Base-by-base conservation (phyloP, 345 rosid genomes). In the Citrus reticulata region DNA sequence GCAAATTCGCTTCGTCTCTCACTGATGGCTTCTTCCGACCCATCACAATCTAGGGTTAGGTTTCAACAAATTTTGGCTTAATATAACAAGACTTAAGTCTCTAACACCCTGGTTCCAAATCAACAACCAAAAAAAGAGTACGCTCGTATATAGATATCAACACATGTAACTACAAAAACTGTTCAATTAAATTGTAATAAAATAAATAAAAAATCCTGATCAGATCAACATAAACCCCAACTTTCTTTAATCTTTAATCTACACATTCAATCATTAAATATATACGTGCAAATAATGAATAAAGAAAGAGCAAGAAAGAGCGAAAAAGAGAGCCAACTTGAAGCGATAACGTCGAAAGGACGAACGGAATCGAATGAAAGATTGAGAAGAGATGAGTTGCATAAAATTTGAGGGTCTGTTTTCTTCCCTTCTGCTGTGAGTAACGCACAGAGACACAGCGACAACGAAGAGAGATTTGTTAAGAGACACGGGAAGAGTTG, bases 21-120 rank as follows among this genome's bases (percentile, higher is more conserved):
- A 82, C 82, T 37, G 84, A 82, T 20, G 92, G 83, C 90, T 90
- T 93, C 92, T 92, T 93, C 74, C 88, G 80, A 66, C 95, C 98
- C 98, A 92, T 92, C 55, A 55, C 67, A 16, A 76, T 34, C 57
- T 37, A 54, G 25, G 13, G 32, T 30, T 74, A 51, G 65, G 17
- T 66, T 74, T 77, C 79, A 24, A 76, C 62, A 1, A 77, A 73
- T 76, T 81, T 17, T 4, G 20, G 11, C 49, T 32, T 37, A 49
- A 13, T 39, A 2, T 14, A 46, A 60, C 59, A 51, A 30, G 27
- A 46, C 27, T 24, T 8, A 70, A 80, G 25, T 61, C 77, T 22
- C 69, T 11, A 42, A 54, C n/a, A 58, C 25, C 62, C 70, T 30
- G 68, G 71, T 24, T 63, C 51, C 34, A 72, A 71, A 62, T 46